A percentile compares a stretch with the other conserved stretches of the same genome.
phyloP scores from a whole-genome alignment of 441 rosid genomes.

The Lepidium campestre region DNA sequence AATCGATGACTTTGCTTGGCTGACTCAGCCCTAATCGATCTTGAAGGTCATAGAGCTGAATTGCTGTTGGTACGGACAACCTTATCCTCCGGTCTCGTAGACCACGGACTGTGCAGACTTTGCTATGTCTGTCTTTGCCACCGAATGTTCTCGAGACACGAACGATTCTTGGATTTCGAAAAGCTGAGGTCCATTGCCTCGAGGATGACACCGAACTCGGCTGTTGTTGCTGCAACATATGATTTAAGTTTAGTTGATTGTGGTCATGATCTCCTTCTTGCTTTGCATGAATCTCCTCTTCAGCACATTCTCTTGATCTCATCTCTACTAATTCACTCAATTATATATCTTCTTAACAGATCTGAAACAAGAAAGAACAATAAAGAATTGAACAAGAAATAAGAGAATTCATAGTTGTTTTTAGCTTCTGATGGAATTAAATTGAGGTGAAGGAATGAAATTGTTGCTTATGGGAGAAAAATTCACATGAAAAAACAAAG shows the following conservation, averaged over 20 bases:
- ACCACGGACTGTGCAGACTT: slow-evolving; percentile 87
- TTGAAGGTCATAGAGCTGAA: slow-evolving; percentile 87
- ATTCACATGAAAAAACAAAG: slow-evolving; percentile 9
- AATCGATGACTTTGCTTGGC: slow-evolving; percentile 91
- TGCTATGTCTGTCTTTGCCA: slow-evolving; percentile 95
- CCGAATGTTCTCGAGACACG: slow-evolving; percentile 75
- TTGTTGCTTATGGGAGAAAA: not conserved
- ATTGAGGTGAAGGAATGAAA: not conserved
- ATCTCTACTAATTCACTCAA: slow-evolving; percentile 1
- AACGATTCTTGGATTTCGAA: slow-evolving; percentile 84
- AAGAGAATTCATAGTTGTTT: not conserved
- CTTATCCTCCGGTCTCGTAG: slow-evolving; percentile 79
- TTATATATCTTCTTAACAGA: not conserved
- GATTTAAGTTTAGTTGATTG: slow-evolving; percentile 26
- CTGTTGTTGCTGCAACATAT: slow-evolving; percentile 24
- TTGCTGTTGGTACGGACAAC: slow-evolving; percentile 85
- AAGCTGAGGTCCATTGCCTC: slow-evolving; percentile 69
- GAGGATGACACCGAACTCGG: slow-evolving; percentile 34
- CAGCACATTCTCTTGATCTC: slow-evolving; percentile 31
- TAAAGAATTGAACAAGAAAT: not conserved
- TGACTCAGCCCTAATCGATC: slow-evolving; percentile 81
- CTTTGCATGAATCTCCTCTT: slow-evolving; percentile 41
- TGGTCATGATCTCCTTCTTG: slow-evolving; percentile 42
- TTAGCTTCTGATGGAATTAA: not conserved
- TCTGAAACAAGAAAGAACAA: slow-evolving; percentile 15